Percentiles rank a stretch among this genome's conserved stretches.
Conservation (phyloP, 345 rosid genomes). For the Lepidium aucheri region DNA sequence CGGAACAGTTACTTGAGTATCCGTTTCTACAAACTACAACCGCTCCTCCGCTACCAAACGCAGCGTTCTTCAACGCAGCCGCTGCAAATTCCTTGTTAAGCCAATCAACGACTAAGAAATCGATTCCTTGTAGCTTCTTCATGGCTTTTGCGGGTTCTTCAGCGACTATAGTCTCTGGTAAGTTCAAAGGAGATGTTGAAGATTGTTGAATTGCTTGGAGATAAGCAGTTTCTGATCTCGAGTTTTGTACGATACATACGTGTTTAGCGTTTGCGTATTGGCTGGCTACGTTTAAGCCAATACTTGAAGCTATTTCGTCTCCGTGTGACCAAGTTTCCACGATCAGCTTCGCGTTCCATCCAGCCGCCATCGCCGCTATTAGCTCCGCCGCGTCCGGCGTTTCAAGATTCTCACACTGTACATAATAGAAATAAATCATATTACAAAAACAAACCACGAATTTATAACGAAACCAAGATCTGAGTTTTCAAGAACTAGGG, state of each 20-base stretch:
- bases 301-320: constrained; percentile 57
- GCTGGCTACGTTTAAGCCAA: constrained; percentile 70
- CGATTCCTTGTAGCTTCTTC: constrained; percentile 44
- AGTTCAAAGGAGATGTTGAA: constrained; percentile 1
- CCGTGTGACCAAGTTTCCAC: constrained; percentile 76
- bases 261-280: constrained; percentile 66
- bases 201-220: constrained; percentile 33
- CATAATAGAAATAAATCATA: neutral
- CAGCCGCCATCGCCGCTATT: constrained; percentile 88
- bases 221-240: constrained; percentile 44
- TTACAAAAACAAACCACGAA: neutral
- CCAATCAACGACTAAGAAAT: constrained; percentile 81
- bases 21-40: constrained; percentile 85
- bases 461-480: neutral
- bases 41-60: constrained; percentile 58
- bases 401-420: constrained; percentile 48
- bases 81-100: constrained; percentile 36
- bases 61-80: constrained; percentile 44
- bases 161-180: constrained; percentile 39
- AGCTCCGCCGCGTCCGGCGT: constrained; percentile 90
- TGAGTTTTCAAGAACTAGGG: neutral
- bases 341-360: constrained; percentile 72
- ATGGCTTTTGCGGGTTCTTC: constrained; percentile 49
- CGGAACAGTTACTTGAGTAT: constrained; percentile 27
- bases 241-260: constrained; percentile 66